phyloP scores from a whole-genome alignment of 805 yeast species.

The Kazachstania africana region DNA sequence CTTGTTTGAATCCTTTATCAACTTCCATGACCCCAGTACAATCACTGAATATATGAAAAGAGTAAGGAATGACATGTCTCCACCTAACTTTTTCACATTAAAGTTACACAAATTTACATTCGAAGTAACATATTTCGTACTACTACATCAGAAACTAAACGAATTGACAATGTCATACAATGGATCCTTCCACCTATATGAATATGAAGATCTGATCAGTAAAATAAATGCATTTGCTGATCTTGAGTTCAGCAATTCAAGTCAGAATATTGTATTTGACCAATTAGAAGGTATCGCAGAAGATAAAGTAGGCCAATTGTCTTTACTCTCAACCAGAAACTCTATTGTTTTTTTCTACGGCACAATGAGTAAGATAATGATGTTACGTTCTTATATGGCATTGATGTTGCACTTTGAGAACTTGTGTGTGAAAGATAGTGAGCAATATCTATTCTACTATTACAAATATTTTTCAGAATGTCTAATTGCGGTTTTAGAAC shows the following conservation, averaged over 20 bases:
- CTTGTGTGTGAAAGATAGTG: conserved; percentile 1
- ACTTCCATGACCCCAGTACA: conserved; percentile 10
- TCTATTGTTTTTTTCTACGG: conserved; percentile 15
- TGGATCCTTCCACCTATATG: conserved; percentile 5
- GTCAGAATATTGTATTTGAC: neutral
- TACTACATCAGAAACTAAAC: conserved; percentile 15
- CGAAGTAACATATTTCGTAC: conserved; percentile 15
- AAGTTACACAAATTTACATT: conserved; percentile 15
- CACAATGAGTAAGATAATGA: conserved; percentile 13
- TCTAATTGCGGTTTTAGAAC: neutral
- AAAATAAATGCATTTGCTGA: conserved; percentile 11
- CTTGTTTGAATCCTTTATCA: conserved; percentile 11
- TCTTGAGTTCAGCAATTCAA: conserved; percentile 5
- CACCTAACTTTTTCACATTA: conserved; percentile 4
- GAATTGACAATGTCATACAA: conserved; percentile 11
- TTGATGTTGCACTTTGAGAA: conserved; percentile 21
- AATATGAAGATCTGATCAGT: conserved; percentile 9
- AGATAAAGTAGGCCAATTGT: conserved; percentile 2
- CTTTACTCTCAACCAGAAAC: conserved; percentile 5
- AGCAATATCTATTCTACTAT: conserved; percentile 10
- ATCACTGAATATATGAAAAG: conserved; percentile 11
- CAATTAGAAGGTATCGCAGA: conserved; percentile 1
- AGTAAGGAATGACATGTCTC: conserved; percentile 10
- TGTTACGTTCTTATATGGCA: conserved; percentile 19
- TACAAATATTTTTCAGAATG: conserved; percentile 11